Conservation (phyloP, 192 early-diverging fungal genomes). For the Dissophora globulifera region DNA sequence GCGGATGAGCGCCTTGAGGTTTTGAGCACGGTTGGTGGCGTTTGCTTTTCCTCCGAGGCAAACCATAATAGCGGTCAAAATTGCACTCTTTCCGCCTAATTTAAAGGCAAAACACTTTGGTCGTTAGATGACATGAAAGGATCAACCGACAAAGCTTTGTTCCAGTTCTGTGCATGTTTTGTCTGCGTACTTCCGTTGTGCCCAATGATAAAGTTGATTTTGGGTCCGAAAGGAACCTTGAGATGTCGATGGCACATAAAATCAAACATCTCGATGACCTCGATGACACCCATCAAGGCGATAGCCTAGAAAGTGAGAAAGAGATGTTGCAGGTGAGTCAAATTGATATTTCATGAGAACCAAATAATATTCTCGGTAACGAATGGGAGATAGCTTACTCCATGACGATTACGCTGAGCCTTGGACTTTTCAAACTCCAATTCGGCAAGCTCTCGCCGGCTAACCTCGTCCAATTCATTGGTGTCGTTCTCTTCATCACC, state of each 20-base stretch:
- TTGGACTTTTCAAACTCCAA: conserved; percentile 23
- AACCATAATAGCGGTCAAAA: conserved; percentile 90
- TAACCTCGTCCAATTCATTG: conserved; percentile 3
- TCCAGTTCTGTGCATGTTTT: background rate
- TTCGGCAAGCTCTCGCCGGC: conserved; percentile 10
- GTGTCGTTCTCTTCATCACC: background rate
- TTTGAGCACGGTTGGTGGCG: conserved; percentile 86
- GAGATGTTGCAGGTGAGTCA: background rate
- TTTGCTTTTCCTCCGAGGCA: conserved; percentile 93
- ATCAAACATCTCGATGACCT: conserved; percentile 83
- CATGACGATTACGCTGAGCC: conserved; percentile 7
- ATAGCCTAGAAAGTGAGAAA: conserved; percentile 24
- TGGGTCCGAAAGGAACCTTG: conserved; percentile 79
- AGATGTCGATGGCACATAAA: conserved; percentile 97
- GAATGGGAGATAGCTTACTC: conserved; percentile 17
- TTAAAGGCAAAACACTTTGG: no score
- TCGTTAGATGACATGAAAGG: background rate
- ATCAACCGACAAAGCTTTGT: background rate
- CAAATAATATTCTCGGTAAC: background rate
- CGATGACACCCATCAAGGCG: conserved; percentile 80
- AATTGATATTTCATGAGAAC: background rate
- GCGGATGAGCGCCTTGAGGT: conserved; percentile 81
- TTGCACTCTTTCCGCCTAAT: conserved; percentile 93
- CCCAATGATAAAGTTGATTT: conserved; percentile 97
- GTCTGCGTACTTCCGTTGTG: conserved; percentile 87